Percentiles rank a stretch among this genome's conserved stretches.
Conservation (phyloP, 192 early-diverging fungal species). For the Backusella macrospora region DNA sequence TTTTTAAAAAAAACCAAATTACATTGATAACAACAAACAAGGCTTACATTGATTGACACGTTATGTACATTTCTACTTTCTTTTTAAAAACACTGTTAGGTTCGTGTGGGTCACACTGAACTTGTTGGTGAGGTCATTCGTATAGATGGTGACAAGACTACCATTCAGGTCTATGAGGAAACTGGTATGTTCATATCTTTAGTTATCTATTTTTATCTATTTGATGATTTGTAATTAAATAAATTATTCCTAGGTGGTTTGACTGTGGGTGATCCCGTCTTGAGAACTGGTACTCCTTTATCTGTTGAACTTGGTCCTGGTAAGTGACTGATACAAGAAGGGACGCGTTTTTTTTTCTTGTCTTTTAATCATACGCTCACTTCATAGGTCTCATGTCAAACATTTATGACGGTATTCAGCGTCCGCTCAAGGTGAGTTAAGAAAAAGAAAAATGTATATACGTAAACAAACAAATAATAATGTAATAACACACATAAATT, state of each 20-base stretch:
- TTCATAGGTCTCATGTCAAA: slow-evolving; percentile 74
- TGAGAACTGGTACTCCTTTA: slow-evolving; percentile 96
- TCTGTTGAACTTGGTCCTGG: slow-evolving; percentile 99
- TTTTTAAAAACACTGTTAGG: slow-evolving; percentile 46
- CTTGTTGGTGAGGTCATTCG: slow-evolving; percentile 99
- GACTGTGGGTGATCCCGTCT: slow-evolving; percentile 98
- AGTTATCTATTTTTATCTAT: neutral
- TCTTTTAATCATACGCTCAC: neutral
- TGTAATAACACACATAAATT: neutral
- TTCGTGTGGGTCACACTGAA: slow-evolving; percentile 96
- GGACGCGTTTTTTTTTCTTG: slow-evolving; percentile 3
- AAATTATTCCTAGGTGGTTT: slow-evolving; percentile 96
- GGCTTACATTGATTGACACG: neutral
- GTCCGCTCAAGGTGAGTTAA: slow-evolving; percentile 82
- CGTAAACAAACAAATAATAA: neutral
- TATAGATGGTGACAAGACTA: slow-evolving; percentile 99
- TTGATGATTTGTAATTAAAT: slow-evolving; percentile 7
- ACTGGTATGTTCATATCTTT: slow-evolving; percentile 64
- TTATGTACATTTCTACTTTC: neutral
- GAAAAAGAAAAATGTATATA: neutral
- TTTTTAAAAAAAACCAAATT: slow-evolving; percentile 11
- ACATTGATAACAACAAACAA: neutral
- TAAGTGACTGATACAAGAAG: slow-evolving; percentile 34
- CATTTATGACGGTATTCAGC: slow-evolving; percentile 99
- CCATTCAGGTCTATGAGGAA: slow-evolving; percentile 99